phyloP scores from a whole-genome alignment of 2,329 filamentous ascomycete species.

The Zymoseptoria tritici region DNA sequence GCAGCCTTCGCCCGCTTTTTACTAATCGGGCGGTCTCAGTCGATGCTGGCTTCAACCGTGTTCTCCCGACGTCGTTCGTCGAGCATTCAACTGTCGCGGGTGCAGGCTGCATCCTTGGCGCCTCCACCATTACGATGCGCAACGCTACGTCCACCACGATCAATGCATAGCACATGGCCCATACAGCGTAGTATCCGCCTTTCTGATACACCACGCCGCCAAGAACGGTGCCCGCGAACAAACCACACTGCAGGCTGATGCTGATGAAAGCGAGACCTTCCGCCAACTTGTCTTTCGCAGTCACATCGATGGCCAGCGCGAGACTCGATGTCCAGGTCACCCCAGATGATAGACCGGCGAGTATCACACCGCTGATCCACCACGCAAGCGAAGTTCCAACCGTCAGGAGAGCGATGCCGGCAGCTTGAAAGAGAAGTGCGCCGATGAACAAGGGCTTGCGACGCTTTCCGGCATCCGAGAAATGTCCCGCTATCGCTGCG shows the following conservation, averaged over 20 bases:
- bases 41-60: neutral
- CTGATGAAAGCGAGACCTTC: neutral
- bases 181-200: conserved; percentile 5
- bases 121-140: conserved; percentile 2
- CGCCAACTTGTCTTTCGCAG: neutral
- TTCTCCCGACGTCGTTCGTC: neutral
- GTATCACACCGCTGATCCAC: conserved; percentile 4
- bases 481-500: neutral
- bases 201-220: conserved; percentile 4
- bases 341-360: conserved; percentile 2
- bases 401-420: conserved; percentile 3
- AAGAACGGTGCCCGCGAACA: conserved; percentile 1
- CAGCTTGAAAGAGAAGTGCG: conserved; percentile 3
- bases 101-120: neutral
- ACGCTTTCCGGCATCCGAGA: neutral
- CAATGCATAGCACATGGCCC: conserved; percentile 1
- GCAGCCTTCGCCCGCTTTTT: neutral
- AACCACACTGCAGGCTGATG: neutral
- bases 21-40: too few relatives aligned
- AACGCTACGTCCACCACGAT: conserved; percentile 1
- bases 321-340: conserved; percentile 4
- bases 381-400: neutral
- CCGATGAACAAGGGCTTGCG: conserved; percentile 2
- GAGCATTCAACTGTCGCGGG: neutral
- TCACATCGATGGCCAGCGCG: conserved; percentile 3